Conservation (phyloP, 352 stramenopile species). For the Phytopythium aichiense region DNA sequence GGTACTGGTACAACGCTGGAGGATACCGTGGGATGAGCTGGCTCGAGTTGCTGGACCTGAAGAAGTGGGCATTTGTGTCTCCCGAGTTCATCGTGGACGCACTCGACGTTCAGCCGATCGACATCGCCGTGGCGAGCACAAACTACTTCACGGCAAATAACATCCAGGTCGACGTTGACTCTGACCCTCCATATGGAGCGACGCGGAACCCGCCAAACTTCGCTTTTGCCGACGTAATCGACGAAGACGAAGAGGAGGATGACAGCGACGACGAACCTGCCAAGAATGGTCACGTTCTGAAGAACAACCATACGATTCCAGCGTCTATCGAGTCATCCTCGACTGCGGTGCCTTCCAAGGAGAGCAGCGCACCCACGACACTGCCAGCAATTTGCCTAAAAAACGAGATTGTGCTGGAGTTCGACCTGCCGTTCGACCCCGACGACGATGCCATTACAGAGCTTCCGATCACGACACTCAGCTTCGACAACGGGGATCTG, state of each 20-base stretch:
- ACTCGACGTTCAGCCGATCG: slow-evolving; percentile 65
- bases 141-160: slow-evolving; percentile 87
- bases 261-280: slow-evolving; percentile 2
- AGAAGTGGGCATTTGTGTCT: slow-evolving; percentile 82
- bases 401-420: slow-evolving; percentile 82
- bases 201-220: slow-evolving; percentile 14
- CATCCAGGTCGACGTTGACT: slow-evolving; percentile 73
- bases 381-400: slow-evolving; percentile 72
- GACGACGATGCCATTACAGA: slow-evolving; percentile 61
- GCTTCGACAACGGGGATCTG: slow-evolving; percentile 81
- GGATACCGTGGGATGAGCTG: slow-evolving; percentile 79
- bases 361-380: slow-evolving; percentile 51
- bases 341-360: slow-evolving; percentile 41
- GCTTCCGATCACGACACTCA: slow-evolving; percentile 60
- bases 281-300: background rate
- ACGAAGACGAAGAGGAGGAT: slow-evolving; percentile 62
- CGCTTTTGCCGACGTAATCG: slow-evolving; percentile 58
- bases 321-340: slow-evolving; percentile 58
- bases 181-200: slow-evolving; percentile 20
- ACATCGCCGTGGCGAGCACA: slow-evolving; percentile 64
- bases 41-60: slow-evolving; percentile 81
- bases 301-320: slow-evolving; percentile 9
- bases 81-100: slow-evolving; percentile 57
- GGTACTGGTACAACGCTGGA: slow-evolving; percentile 80
- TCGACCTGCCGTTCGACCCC: slow-evolving; percentile 69